Evolutionary conservation across 2,329 filamentous ascomycete species (phyloP).

Genomic region (Colletotrichum sp.): DNA sequence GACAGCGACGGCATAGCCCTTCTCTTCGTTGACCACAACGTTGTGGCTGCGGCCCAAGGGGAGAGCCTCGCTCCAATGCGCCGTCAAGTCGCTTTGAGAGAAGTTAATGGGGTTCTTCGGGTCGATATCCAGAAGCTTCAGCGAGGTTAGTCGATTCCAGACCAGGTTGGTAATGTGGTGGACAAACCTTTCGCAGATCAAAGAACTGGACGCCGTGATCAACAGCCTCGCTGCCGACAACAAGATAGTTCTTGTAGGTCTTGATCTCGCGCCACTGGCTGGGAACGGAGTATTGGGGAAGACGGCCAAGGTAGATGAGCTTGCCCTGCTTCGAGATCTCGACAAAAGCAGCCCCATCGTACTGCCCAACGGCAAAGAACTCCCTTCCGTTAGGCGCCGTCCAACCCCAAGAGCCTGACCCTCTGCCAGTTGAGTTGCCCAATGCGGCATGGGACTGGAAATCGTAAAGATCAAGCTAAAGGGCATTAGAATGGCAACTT

Average conservation of each 20-base stretch:
- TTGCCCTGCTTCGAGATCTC: conserved; percentile 44
- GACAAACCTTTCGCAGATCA: conserved; percentile 52
- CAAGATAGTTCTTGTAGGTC: conserved; percentile 32
- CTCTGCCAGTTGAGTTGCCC: conserved; percentile 46
- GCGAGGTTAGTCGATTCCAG: not conserved
- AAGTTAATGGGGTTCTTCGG: conserved; percentile 37
- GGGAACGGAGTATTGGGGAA: conserved; percentile 38
- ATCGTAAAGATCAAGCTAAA: conserved; percentile 55
- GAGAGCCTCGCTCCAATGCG: conserved; percentile 33
- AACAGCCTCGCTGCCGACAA: conserved; percentile 42
- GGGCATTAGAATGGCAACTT: not conserved
- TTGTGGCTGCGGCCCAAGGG: conserved; percentile 50
- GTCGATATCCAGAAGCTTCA: conserved; percentile 43
- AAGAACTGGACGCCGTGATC: conserved; percentile 64
- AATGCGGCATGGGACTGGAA: conserved; percentile 56
- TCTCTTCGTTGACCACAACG: conserved; percentile 51
- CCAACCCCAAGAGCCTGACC: conserved; percentile 66
- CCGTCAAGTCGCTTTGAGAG: conserved; percentile 31
- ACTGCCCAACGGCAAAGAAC: conserved; percentile 45
- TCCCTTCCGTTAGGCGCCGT: conserved; percentile 60
- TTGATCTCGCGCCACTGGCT: conserved; percentile 39
- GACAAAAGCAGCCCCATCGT: conserved; percentile 47
- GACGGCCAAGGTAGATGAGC: conserved; percentile 45
- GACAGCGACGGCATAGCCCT: conserved; percentile 49
- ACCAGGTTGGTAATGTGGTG: not conserved